Evolutionary conservation across 306 rosid species (phyloP).

Genomic region (Cucumis melo): DNA sequence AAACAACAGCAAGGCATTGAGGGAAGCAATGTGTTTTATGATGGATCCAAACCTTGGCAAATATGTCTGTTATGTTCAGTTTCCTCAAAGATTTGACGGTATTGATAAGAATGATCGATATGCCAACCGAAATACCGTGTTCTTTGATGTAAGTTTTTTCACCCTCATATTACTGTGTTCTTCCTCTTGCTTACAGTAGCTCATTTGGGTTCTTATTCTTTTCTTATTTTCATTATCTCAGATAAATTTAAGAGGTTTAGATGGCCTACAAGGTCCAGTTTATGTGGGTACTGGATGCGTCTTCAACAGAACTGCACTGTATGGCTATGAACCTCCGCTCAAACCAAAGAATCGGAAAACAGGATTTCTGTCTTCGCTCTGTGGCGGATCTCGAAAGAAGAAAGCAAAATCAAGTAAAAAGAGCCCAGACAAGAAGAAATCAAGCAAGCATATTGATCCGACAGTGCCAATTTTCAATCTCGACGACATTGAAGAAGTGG

Average conservation of each 20-base stretch:
- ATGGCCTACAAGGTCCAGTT: conserved; percentile 97
- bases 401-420: conserved; percentile 56
- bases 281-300: conserved; percentile 98
- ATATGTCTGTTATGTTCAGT: conserved; percentile 85
- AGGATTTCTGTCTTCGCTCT: conserved; percentile 53
- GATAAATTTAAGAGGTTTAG: conserved; percentile 97
- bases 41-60: conserved; percentile 99
- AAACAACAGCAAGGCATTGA: conserved; percentile 92
- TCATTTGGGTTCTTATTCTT: conserved; percentile 2
- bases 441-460: conserved; percentile 58
- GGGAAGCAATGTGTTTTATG: conserved; percentile 96
- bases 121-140: conserved; percentile 91
- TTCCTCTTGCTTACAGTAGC: background rate
- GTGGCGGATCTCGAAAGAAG: conserved; percentile 66
- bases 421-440: conserved; percentile 72
- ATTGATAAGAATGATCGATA: conserved; percentile 89
- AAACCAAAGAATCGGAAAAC: conserved; percentile 71
- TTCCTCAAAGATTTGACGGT: conserved; percentile 97
- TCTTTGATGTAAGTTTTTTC: conserved; percentile 67
- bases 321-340: conserved; percentile 83
- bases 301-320: conserved; percentile 85
- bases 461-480: conserved; percentile 75
- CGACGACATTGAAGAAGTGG: conserved; percentile 93
- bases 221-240: conserved; percentile 17
- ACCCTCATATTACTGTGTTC: background rate